Evolutionary conservation across 352 stramenopile species (phyloP).

Genomic region (Pythium chondricola): DNA sequence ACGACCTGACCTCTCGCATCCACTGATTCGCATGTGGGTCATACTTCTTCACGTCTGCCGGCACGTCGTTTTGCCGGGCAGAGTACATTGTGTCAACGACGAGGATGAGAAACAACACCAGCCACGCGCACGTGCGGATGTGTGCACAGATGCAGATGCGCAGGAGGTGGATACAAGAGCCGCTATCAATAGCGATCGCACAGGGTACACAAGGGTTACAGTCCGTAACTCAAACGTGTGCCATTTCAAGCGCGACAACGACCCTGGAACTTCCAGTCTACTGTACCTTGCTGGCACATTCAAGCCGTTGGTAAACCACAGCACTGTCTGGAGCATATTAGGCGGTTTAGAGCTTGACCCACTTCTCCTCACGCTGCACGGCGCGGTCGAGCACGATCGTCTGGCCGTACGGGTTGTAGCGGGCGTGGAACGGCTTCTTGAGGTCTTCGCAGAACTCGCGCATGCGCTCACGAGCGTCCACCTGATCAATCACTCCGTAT

Average conservation of each 20-base stretch:
- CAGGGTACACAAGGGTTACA: conserved; percentile 6
- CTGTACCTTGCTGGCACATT: too few relatives aligned
- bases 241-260: neutral
- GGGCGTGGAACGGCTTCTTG: conserved; percentile 93
- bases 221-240: conserved; percentile 3
- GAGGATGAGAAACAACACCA: conserved; percentile 12
- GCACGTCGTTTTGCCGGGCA: conserved; percentile 19
- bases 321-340: too few relatives aligned
- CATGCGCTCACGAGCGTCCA: conserved; percentile 93
- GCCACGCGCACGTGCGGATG: neutral
- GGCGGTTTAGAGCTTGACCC: conserved; percentile 36
- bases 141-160: neutral
- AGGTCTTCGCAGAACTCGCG: conserved; percentile 93
- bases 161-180: neutral
- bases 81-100: conserved; percentile 24
- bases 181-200: conserved; percentile 5
- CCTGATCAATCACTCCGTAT: too few relatives aligned
- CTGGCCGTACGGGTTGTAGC: conserved; percentile 92
- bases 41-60: conserved; percentile 35
- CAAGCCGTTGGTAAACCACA: too few relatives aligned
- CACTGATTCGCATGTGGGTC: conserved; percentile 45
- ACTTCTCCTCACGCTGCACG: conserved; percentile 55
- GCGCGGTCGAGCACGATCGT: conserved; percentile 77
- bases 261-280: too few relatives aligned
- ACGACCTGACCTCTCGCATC: conserved; percentile 48